phyloP scores from a whole-genome alignment of 345 rosid species.

The Adansonia digitata region DNA sequence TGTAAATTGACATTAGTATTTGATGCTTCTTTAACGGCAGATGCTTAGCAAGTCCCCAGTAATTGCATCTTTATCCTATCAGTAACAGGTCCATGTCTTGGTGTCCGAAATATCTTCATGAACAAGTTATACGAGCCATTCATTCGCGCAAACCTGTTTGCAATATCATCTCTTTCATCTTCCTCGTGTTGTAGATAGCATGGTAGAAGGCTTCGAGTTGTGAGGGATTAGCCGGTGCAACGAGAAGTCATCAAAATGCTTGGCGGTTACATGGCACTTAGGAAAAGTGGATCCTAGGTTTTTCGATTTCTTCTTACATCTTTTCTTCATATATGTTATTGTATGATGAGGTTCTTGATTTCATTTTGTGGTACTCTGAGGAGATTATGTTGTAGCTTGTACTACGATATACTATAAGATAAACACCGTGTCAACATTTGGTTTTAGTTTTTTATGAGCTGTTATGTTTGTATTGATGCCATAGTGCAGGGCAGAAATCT shows the following conservation, averaged over 20 bases:
- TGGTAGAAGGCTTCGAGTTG: not conserved
- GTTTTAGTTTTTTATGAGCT: not conserved
- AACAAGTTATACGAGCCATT: not conserved
- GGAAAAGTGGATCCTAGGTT: not conserved
- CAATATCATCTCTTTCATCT: not conserved
- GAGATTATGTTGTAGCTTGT: not conserved
- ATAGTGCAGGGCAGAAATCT: not conserved
- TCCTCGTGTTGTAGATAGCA: not conserved
- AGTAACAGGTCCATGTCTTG: conserved; percentile 13
- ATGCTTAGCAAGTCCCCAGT: conserved; percentile 17
- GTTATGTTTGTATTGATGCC: not conserved
- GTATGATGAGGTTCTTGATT: not conserved
- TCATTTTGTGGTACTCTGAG: not conserved
- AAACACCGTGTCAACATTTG: not conserved
- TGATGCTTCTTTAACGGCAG: conserved; percentile 15
- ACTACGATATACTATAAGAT: not conserved
- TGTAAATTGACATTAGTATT: conserved; percentile 3
- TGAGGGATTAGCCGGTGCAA: not conserved
- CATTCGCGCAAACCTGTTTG: too few species aligned
- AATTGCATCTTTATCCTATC: conserved; percentile 9
- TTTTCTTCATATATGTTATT: not conserved
- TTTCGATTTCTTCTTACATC: not conserved
- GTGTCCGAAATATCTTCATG: not conserved
- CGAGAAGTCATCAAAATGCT: not conserved
- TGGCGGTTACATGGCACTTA: not conserved